Conservation (phyloP, 129 eudicot species). For the Arctium lappa region DNA sequence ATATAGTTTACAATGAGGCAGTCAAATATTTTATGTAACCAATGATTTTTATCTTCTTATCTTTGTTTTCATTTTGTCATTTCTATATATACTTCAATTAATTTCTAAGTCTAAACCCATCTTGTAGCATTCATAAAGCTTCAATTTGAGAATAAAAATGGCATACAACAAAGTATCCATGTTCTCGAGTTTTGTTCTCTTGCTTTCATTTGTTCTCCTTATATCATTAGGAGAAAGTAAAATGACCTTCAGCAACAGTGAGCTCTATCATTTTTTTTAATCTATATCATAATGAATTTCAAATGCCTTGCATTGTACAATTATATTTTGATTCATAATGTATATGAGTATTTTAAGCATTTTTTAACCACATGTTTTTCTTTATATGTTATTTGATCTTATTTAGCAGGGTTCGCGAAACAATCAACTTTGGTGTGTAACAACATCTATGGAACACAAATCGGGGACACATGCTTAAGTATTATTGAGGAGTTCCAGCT, state of each 20-base stretch:
- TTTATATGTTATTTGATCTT: neutral
- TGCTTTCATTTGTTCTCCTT: neutral
- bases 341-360: no score
- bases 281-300: no score
- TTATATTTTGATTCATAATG: no score
- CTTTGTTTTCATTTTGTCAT: neutral
- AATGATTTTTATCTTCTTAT: neutral
- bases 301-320: no score
- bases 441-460: no score
- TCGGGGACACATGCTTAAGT: no score
- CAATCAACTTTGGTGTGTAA: constrained; percentile 17
- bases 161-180: constrained; percentile 4
- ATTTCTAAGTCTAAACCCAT: neutral
- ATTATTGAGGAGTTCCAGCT: no score
- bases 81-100: constrained; percentile 18
- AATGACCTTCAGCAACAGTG: constrained; percentile 16
- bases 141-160: constrained; percentile 13
- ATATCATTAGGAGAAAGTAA: constrained; percentile 25
- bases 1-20: constrained; percentile 17
- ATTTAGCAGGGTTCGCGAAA: neutral
- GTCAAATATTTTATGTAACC: neutral
- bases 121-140: neutral
- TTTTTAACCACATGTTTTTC: no score
- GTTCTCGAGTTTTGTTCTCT: constrained; percentile 6
- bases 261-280: neutral